Evolutionary conservation across 768 basidiomycete genomes (phyloP).

Genomic region (Rhizopogon rudus): DNA sequence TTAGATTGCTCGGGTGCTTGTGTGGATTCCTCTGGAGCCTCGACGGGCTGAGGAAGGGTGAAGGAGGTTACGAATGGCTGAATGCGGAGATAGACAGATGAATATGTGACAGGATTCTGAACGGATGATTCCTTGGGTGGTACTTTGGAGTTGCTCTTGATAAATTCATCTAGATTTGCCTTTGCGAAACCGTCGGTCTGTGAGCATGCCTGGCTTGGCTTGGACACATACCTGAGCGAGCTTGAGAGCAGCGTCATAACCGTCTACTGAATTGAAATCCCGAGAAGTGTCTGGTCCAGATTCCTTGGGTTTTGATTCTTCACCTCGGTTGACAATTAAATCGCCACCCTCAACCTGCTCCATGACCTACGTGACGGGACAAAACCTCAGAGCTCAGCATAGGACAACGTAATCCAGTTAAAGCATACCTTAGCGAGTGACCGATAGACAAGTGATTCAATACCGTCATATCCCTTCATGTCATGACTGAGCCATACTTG

Average conservation of each 20-base stretch:
- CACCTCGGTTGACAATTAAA: constrained; percentile 79
- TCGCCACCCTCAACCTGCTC: constrained; percentile 94
- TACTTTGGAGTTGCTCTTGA: constrained; percentile 53
- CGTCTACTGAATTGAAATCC: constrained; percentile 79
- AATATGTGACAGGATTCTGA: constrained; percentile 71
- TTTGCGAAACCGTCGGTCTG: constrained; percentile 25
- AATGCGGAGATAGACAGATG: constrained; percentile 89
- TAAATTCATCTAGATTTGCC: constrained; percentile 75
- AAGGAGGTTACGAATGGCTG: constrained; percentile 75
- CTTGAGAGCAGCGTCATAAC: constrained; percentile 79
- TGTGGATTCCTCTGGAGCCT: constrained; percentile 17
- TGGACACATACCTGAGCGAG: constrained; percentile 61
- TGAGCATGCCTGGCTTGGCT: not conserved
- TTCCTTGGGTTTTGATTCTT: constrained; percentile 70
- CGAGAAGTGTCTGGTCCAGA: constrained; percentile 39
- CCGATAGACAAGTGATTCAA: constrained; percentile 91
- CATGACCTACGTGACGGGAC: constrained; percentile 57
- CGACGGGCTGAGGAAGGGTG: constrained; percentile 32
- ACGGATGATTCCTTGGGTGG: constrained; percentile 23
- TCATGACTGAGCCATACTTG: constrained; percentile 95
- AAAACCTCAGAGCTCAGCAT: constrained; percentile 5
- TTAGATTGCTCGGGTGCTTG: constrained; percentile 25
- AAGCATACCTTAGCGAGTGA: constrained; percentile 71
- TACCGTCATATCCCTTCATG: constrained; percentile 94
- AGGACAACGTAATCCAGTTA: not conserved